Evolutionary conservation across 768 basidiomycete genomes (phyloP).

Genomic region (Russula compacta): DNA sequence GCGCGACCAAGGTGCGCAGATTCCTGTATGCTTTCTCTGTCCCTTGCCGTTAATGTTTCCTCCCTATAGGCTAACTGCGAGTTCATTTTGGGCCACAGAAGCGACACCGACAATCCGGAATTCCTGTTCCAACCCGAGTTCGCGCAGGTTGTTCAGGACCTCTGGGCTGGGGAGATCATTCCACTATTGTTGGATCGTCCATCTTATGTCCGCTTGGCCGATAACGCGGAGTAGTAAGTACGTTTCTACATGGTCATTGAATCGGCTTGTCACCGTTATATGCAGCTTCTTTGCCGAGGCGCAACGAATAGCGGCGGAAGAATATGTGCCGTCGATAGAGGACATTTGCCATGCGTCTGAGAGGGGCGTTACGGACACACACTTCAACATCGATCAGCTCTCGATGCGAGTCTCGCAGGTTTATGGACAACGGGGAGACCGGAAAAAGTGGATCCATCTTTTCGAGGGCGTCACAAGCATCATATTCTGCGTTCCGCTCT

Average conservation of each 20-base stretch:
- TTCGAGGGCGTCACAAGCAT: conserved; percentile 60
- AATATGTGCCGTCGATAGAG: conserved; percentile 73
- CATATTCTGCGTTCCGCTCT: conserved; percentile 63
- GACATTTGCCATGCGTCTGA: conserved; percentile 78
- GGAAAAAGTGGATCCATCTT: conserved; percentile 43
- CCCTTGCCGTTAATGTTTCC: neutral
- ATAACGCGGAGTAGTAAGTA: conserved; percentile 8
- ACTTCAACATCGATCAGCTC: conserved; percentile 36
- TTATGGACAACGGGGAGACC: conserved; percentile 45
- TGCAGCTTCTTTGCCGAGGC: conserved; percentile 79
- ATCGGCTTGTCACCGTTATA: neutral
- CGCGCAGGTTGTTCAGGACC: neutral
- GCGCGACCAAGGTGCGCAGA: neutral
- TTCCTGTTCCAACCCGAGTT: conserved; percentile 18
- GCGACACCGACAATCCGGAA: conserved; percentile 18
- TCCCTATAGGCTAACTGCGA: neutral
- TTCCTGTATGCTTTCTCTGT: neutral
- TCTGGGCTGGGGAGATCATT: conserved; percentile 33
- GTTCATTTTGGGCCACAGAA: neutral
- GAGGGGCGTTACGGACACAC: conserved; percentile 75
- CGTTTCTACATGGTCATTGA: too few species aligned
- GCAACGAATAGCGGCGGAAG: conserved; percentile 63
- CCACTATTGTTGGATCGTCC: neutral
- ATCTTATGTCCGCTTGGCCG: neutral
- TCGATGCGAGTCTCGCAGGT: conserved; percentile 62